These are phyloP conservation scores for Sphagnum magellanicum DNA, from an alignment of 228 moss, liverwort and hornwort species.

Conservation along the genomic window DNA sequence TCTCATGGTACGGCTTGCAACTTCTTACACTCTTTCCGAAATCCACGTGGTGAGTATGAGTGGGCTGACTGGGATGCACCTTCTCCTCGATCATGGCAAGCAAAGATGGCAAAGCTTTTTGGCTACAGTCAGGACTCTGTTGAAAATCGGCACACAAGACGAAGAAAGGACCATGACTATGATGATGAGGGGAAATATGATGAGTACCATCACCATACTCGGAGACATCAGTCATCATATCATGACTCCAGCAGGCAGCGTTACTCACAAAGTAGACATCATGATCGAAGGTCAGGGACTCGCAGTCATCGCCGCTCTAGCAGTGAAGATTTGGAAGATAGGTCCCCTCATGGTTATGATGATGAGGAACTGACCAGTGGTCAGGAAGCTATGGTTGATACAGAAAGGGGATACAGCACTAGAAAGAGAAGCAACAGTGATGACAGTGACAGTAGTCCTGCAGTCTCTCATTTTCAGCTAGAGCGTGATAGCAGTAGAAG, in stretches of 20 bases:
- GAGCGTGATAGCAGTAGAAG: neutral
- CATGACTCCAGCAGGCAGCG: slow-evolving; percentile 8
- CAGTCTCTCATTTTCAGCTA: neutral
- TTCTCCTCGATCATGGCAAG: slow-evolving; percentile 66
- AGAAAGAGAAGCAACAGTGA: neutral
- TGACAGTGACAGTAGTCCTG: neutral
- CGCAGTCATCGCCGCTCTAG: slow-evolving; percentile 2
- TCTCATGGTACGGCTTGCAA: slow-evolving; percentile 92
- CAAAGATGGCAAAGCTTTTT: slow-evolving; percentile 68
- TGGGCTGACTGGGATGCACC: slow-evolving; percentile 86
- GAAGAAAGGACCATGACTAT: slow-evolving; percentile 8
- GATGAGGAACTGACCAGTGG: neutral
- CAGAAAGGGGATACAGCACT: neutral
- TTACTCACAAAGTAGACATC: slow-evolving; percentile 21
- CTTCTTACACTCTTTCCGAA: slow-evolving; percentile 91
- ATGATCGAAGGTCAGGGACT: slow-evolving; percentile 15
- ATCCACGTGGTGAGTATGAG: slow-evolving; percentile 77
- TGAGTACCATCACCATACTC: slow-evolving; percentile 7
- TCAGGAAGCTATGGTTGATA: slow-evolving; percentile 4
- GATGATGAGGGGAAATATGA: slow-evolving; percentile 4
- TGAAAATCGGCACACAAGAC: slow-evolving; percentile 28
- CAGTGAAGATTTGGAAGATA: neutral
- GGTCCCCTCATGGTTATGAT: neutral
- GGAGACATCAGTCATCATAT: slow-evolving; percentile 6
- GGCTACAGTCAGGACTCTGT: slow-evolving; percentile 28